These are phyloP conservation scores for Cystobasidiopsis lactophilus DNA, from an alignment of 768 basidiomycete genomes.

Conservation along the genomic window DNA sequence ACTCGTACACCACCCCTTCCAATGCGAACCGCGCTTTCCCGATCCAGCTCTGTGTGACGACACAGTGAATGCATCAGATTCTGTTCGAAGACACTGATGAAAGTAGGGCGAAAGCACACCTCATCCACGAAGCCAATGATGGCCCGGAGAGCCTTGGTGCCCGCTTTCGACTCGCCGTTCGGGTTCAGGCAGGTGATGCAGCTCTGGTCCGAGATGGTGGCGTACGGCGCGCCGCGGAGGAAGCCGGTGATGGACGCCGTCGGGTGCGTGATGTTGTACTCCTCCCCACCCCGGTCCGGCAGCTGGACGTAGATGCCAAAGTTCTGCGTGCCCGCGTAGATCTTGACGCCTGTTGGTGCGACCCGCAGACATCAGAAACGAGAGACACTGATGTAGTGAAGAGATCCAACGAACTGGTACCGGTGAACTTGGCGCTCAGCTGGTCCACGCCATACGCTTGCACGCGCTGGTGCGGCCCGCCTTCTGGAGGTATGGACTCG, in stretches of 20 bases:
- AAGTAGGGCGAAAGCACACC: slow-evolving; percentile 30
- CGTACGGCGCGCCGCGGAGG: slow-evolving; percentile 71
- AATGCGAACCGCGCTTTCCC: slow-evolving; percentile 11
- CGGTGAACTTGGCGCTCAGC: slow-evolving; percentile 75
- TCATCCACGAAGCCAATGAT: slow-evolving; percentile 93
- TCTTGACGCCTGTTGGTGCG: slow-evolving; percentile 36
- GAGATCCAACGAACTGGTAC: slow-evolving; percentile 34
- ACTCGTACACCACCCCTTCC: slow-evolving; percentile 65
- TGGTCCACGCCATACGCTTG: slow-evolving; percentile 55
- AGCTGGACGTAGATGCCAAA: slow-evolving; percentile 69
- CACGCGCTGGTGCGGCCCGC: not conserved
- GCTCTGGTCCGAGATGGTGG: slow-evolving; percentile 45
- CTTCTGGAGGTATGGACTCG: slow-evolving; percentile 9
- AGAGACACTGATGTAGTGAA: slow-evolving; percentile 3
- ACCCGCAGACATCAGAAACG: not conserved
- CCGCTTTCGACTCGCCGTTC: slow-evolving; percentile 17
- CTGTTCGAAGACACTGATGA: not conserved
- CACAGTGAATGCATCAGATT: not conserved
- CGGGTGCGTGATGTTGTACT: slow-evolving; percentile 70
- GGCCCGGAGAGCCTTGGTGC: slow-evolving; percentile 42
- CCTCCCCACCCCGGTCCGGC: slow-evolving; percentile 47
- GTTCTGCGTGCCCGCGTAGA: slow-evolving; percentile 61
- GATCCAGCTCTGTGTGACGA: slow-evolving; percentile 9
- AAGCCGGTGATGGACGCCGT: slow-evolving; percentile 77
- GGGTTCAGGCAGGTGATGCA: slow-evolving; percentile 9